Percentiles rank a stretch among this genome's conserved stretches.
Evolutionary conservation across 768 basidiomycete genomes (phyloP).

Genomic region (Boletus vermiculosoides): DNA sequence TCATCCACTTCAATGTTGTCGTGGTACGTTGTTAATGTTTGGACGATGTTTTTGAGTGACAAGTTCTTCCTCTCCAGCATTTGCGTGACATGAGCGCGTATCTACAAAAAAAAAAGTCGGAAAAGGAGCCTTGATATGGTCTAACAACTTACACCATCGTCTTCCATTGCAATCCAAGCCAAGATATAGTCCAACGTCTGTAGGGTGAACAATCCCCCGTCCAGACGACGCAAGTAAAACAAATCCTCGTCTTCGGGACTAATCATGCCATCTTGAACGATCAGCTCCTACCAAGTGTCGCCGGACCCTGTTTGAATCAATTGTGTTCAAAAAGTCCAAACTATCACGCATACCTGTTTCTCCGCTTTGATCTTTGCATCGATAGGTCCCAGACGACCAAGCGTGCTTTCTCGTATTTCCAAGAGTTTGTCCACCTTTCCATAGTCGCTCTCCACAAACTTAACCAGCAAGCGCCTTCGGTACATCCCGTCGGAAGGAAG

Average conservation of each 20-base stretch:
- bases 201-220: conserved; percentile 83
- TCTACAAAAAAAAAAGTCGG: conserved; percentile 44
- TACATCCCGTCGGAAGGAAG: conserved; percentile 80
- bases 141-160: conserved; percentile 76
- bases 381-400: conserved; percentile 53
- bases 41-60: conserved; percentile 66
- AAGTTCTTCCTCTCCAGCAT: conserved; percentile 76
- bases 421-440: conserved; percentile 93
- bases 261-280: conserved; percentile 55
- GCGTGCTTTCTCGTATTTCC: conserved; percentile 77
- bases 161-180: conserved; percentile 96
- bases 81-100: conserved; percentile 68
- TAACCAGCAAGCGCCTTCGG: conserved; percentile 80
- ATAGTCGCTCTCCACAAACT: conserved; percentile 91
- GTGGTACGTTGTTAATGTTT: conserved; percentile 67
- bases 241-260: conserved; percentile 64
- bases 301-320: background rate
- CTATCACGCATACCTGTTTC: conserved; percentile 48
- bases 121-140: background rate
- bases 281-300: conserved; percentile 42
- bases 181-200: conserved; percentile 93
- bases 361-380: conserved; percentile 71
- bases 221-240: conserved; percentile 85
- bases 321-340: background rate
- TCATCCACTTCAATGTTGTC: conserved; percentile 68